These are phyloP conservation scores for Saturnispora dispora DNA, from an alignment of 805 yeast species.

Conservation along the genomic window DNA sequence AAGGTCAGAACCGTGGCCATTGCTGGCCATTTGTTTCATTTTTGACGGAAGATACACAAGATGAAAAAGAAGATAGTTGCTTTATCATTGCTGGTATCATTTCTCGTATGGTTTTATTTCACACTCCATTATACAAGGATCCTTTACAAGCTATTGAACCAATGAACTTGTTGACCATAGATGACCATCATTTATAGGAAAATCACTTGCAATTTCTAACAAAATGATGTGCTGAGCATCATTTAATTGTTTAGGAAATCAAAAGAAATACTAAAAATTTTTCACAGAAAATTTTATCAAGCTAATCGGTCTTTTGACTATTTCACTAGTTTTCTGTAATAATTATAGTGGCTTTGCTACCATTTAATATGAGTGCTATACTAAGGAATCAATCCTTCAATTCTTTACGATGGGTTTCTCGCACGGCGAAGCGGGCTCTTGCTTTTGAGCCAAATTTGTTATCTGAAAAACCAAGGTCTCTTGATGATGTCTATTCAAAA, in stretches of 20 bases:
- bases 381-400: background rate
- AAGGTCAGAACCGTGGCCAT: slow-evolving; percentile 31
- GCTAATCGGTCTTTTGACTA: slow-evolving; percentile 1
- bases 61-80: slow-evolving; percentile 36
- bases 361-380: slow-evolving; percentile 5
- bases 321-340: background rate
- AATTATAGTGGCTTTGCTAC: slow-evolving; percentile 1
- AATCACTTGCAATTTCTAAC: background rate
- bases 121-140: slow-evolving; percentile 23
- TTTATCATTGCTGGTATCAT: slow-evolving; percentile 31
- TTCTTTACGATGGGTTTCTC: slow-evolving; percentile 6
- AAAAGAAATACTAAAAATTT: slow-evolving; percentile 1
- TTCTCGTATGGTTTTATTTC: slow-evolving; percentile 38
- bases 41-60: slow-evolving; percentile 33
- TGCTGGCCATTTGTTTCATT: slow-evolving; percentile 40
- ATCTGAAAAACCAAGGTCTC: slow-evolving; percentile 11
- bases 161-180: slow-evolving; percentile 28
- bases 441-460: slow-evolving; percentile 11
- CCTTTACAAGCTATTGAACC: slow-evolving; percentile 22
- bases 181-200: slow-evolving; percentile 21
- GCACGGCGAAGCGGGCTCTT: slow-evolving; percentile 7
- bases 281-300: background rate
- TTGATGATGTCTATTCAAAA: slow-evolving; percentile 16
- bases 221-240: background rate
- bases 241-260: background rate